Evolutionary conservation across 2,329 filamentous ascomycete genomes (phyloP), one percentile per base, ranked within the genome.

Genomic region (Cryphonectria naterciae): DNA sequence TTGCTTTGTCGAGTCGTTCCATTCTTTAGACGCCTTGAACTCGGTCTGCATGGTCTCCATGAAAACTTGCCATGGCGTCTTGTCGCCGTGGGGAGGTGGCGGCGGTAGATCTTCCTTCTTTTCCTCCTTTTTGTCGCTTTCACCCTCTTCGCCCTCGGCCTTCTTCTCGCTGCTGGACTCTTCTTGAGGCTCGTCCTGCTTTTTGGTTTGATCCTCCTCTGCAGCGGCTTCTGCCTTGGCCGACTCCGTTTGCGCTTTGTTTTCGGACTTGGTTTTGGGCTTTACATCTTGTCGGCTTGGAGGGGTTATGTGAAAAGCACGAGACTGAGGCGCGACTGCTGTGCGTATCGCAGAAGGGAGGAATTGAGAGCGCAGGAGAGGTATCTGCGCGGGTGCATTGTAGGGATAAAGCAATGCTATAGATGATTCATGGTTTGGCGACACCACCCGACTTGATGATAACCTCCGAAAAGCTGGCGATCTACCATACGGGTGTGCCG

Each of bases 31-130:
- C 67, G 94, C 93, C 81, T 98, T 94, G 83, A 99, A 97, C 82
- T 99, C 96, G 70, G 87, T 88, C 80, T 93, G 90, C 82, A 99
- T 89, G n/a, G 96, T 99, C 79, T 99, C 96, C 78, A 93, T 93
- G 84, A 99, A 99, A 43, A 99, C 96, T 80, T 98, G 94, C 95
- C 96, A 98, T 68, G 96, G 96, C 3, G 95, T 96, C 86, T 99
- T 99, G 84, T 97, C 94, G 73, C 96, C 96, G 79, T 99, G 96
- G 28, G 95, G 95, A n/a, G 96, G 95, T 19, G 95, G 95, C 32
- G 95, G 93, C 17, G 95, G 91, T 39, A 89, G 81, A 73, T 94
- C 89, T 76, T 93, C 89, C 79, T 90, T 87, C 79, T 91, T 86
- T 78, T 88, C 83, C 72, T 87, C 81, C 74, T 89, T 84, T 77